phyloP scores from a whole-genome alignment of 331 rosid species.

The Malus hybrid region DNA sequence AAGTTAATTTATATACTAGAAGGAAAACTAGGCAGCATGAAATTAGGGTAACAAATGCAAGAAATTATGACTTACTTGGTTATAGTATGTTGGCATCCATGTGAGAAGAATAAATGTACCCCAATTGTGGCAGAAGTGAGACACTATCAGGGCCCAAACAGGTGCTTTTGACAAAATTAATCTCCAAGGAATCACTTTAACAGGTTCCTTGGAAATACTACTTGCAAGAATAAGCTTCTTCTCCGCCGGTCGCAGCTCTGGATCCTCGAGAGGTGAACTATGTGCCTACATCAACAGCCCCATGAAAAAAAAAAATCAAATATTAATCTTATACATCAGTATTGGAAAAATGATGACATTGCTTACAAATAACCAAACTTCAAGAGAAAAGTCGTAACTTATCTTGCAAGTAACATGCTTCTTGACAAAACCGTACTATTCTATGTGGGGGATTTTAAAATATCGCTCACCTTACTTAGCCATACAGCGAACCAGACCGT shows the following conservation, averaged over 20 bases:
- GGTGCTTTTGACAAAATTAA: conserved; percentile 86
- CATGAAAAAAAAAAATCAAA: neutral
- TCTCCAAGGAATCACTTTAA: conserved; percentile 85
- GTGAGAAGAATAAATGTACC: conserved; percentile 98
- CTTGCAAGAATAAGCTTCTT: conserved; percentile 61
- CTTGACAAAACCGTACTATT: too few relatives aligned
- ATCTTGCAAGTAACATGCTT: neutral
- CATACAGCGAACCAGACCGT: conserved; percentile 79
- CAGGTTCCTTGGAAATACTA: conserved; percentile 65
- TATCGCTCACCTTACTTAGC: conserved; percentile 58
- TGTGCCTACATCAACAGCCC: conserved; percentile 48
- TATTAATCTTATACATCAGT: neutral
- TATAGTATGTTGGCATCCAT: conserved; percentile 99
- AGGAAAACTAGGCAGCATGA: neutral
- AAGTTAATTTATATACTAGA: too few relatives aligned
- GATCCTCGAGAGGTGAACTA: conserved; percentile 96
- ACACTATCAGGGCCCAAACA: conserved; percentile 92
- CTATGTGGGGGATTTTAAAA: too few relatives aligned
- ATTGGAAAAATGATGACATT: neutral
- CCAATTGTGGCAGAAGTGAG: conserved; percentile 98
- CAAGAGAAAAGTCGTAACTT: neutral
- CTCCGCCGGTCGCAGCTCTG: conserved; percentile 71
- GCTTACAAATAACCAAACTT: neutral
- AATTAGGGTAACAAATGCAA: neutral
- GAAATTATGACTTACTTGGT: conserved; percentile 57